Evolutionary conservation across 2,329 filamentous ascomycete genomes (phyloP), one percentile per base, ranked within the genome.

Genomic region (Daldinia sp.): DNA sequence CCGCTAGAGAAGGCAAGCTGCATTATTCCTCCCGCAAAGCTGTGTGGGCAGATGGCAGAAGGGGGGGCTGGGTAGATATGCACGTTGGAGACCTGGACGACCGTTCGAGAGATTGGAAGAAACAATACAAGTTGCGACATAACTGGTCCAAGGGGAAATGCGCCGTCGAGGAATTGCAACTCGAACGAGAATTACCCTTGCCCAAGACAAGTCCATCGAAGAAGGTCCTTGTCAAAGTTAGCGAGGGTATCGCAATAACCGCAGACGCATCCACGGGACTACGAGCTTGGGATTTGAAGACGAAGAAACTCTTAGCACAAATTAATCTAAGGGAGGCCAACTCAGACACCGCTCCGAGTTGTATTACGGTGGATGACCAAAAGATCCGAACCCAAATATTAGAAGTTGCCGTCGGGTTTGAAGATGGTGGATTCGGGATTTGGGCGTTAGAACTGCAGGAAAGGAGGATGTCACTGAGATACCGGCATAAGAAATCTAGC

Each of bases 111-210:
- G 59, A 73, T 49, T 76, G 74, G 74, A 75, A 96, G 80, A 85
- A 86, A 64, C 91, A 95, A 71, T 98, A 96, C 77, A 92, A 90
- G 72, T 82, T 97, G 50, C 85, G 92, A 45, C 91, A 97, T 74
- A 98, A 98, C 78, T 98, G 95, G 95, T 86, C 91, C 1, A 87
- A 84, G 64, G 95, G 94, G 0, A 88, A 86, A 68, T 96, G 93
- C 71, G 90, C 87, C 34, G 87, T 97, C 10, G 88, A 90, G 32
- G 91, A 96, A 76, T 85, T 97, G 27, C 83, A 79, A 82, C 54
- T 79, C 66, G 58, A 72, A 29, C 47, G 60, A 15, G 70, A 71
- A 8, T 15, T 39, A 6, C n/a, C 63, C 48, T 37, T 63, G 58
- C n/a, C 65, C 2, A 68, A 61, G 5, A 45, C 39, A 5, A 79